These are phyloP conservation scores for Pontederia crassipes DNA, from an alignment of 176 grass and related monocot species.

Conservation along the genomic window DNA sequence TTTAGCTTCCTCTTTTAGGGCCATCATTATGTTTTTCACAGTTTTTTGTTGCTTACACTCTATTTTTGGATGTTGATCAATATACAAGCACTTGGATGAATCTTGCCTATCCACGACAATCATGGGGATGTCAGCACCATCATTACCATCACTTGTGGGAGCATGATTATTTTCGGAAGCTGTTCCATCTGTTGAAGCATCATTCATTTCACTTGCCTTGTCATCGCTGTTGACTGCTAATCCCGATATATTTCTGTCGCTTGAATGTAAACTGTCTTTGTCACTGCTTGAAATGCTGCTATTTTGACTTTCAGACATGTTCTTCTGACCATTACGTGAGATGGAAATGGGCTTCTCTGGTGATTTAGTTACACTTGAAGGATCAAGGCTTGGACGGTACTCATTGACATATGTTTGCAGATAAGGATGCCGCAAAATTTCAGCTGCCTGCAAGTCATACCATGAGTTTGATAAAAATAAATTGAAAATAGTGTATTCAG, in stretches of 20 bases:
- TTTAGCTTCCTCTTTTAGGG: constrained; percentile 58
- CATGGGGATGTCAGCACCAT: constrained; percentile 23
- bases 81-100: constrained; percentile 37
- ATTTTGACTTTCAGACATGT: constrained; percentile 75
- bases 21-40: constrained; percentile 54
- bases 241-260: constrained; percentile 42
- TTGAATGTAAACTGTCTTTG: constrained; percentile 70
- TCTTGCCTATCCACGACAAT: constrained; percentile 40
- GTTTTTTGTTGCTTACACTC: constrained; percentile 56
- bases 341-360: constrained; percentile 36
- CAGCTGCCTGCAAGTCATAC: constrained; percentile 60
- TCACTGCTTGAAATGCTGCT: constrained; percentile 87
- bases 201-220: constrained; percentile 29
- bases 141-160: constrained; percentile 33
- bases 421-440: constrained; percentile 75
- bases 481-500: too few relatives aligned
- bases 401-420: constrained; percentile 66
- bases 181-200: constrained; percentile 27
- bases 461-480: not conserved
- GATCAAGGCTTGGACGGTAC: constrained; percentile 38
- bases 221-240: constrained; percentile 29
- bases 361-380: constrained; percentile 29
- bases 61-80: constrained; percentile 33
- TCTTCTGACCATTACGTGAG: constrained; percentile 39
- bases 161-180: constrained; percentile 19